Percentiles rank a stretch among this genome's conserved stretches.
Conservation (phyloP, 805 yeast species). For the Candida michaelii region DNA sequence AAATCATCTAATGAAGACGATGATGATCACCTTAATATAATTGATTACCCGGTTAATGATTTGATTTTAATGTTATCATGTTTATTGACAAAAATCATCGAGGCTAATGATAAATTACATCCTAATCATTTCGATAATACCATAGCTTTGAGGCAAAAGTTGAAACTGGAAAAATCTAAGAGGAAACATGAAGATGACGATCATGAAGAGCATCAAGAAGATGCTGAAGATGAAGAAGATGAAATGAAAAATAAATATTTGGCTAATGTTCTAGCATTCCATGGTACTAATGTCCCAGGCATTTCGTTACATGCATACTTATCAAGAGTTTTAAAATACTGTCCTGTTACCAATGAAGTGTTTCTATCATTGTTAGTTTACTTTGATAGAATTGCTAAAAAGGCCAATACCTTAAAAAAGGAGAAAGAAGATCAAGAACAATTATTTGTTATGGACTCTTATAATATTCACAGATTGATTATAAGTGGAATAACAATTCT, state of each 20-base stretch:
- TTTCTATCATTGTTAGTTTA: slow-evolving; percentile 86
- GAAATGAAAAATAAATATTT: slow-evolving; percentile 51
- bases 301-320: slow-evolving; percentile 87
- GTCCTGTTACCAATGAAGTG: slow-evolving; percentile 98
- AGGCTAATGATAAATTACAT: slow-evolving; percentile 82
- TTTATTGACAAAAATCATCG: slow-evolving; percentile 79
- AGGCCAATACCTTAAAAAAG: slow-evolving; percentile 56
- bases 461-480: slow-evolving; percentile 89
- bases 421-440: slow-evolving; percentile 43
- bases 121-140: slow-evolving; percentile 60
- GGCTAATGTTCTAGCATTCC: slow-evolving; percentile 82
- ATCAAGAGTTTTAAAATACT: slow-evolving; percentile 87
- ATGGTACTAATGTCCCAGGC: slow-evolving; percentile 96
- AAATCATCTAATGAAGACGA: slow-evolving; percentile 15
- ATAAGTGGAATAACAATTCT: slow-evolving; percentile 95
- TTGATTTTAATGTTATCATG: slow-evolving; percentile 83
- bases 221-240: slow-evolving; percentile 37
- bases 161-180: slow-evolving; percentile 31
- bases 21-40: slow-evolving; percentile 68
- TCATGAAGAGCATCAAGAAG: slow-evolving; percentile 15
- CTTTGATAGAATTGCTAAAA: slow-evolving; percentile 88
- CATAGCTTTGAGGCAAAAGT: slow-evolving; percentile 38
- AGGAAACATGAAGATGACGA: slow-evolving; percentile 10
- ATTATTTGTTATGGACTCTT: slow-evolving; percentile 91
- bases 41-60: slow-evolving; percentile 78